phyloP scores from a whole-genome alignment of 2,329 filamentous ascomycete genomes.

The Corynespora cassiicola region DNA sequence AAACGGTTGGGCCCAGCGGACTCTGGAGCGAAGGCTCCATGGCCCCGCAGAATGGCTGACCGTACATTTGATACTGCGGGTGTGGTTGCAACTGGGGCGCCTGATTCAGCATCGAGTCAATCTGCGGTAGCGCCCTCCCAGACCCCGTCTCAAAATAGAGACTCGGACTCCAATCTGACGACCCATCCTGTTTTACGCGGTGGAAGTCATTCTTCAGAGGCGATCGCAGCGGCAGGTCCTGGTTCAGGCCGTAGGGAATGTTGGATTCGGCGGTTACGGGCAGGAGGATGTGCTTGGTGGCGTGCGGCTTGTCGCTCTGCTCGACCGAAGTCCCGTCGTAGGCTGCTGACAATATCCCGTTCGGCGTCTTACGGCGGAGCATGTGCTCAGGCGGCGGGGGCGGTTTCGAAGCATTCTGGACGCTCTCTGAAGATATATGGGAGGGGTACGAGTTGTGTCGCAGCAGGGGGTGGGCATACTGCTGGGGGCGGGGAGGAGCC shows the following conservation, averaged over 20 bases:
- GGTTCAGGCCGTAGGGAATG: slow-evolving; percentile 39
- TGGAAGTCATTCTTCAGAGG: slow-evolving; percentile 25
- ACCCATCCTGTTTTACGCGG: slow-evolving; percentile 26
- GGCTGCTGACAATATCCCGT: slow-evolving; percentile 87
- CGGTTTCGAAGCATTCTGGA: slow-evolving; percentile 34
- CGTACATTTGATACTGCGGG: slow-evolving; percentile 59
- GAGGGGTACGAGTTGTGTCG: slow-evolving; percentile 44
- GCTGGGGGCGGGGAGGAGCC: slow-evolving; percentile 36
- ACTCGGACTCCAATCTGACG: slow-evolving; percentile 41
- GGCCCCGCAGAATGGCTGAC: slow-evolving; percentile 35
- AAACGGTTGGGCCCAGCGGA: slow-evolving; percentile 46
- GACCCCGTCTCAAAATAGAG: slow-evolving; percentile 45
- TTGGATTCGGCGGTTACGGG: slow-evolving; percentile 60
- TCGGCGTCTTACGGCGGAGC: slow-evolving; percentile 89
- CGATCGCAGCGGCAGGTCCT: slow-evolving; percentile 44
- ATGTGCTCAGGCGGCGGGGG: slow-evolving; percentile 79
- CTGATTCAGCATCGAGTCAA: slow-evolving; percentile 69
- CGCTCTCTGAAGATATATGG: slow-evolving; percentile 28
- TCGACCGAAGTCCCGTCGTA: slow-evolving; percentile 86
- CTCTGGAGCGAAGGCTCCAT: slow-evolving; percentile 43
- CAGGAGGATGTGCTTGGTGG: slow-evolving; percentile 82
- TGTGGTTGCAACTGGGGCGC: slow-evolving; percentile 61
- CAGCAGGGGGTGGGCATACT: slow-evolving; percentile 49
- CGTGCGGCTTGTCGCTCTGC: slow-evolving; percentile 74
- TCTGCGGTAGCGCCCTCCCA: slow-evolving; percentile 51